Evolutionary conservation across 257 asterid genomes (phyloP).

Genomic region (Penstemon barbatus): DNA sequence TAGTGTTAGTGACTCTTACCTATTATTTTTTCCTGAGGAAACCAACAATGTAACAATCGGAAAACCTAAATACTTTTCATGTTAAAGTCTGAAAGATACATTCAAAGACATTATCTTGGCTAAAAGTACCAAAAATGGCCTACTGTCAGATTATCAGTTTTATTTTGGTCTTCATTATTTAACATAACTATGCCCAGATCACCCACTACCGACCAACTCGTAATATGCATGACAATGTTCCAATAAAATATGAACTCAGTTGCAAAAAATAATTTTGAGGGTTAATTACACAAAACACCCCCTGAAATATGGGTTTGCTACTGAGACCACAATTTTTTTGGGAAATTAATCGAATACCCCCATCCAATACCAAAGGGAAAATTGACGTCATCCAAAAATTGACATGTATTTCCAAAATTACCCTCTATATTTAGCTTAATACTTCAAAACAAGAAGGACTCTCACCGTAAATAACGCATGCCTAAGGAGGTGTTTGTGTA

Average conservation of each 20-base stretch:
- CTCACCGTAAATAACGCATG: too few species aligned
- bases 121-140: constrained; percentile 11
- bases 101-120: constrained; percentile 15
- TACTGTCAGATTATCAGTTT: constrained; percentile 16
- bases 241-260: neutral
- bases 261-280: constrained; percentile 5
- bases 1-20: neutral
- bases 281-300: too few species aligned
- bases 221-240: constrained; percentile 11
- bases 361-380: too few species aligned
- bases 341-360: too few species aligned
- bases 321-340: too few species aligned
- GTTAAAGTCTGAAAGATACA: neutral
- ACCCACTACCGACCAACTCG: constrained; percentile 20
- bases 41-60: neutral
- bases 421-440: too few species aligned
- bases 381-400: too few species aligned
- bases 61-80: neutral
- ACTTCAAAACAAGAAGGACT: too few species aligned
- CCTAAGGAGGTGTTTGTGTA: too few species aligned
- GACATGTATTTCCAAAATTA: too few species aligned
- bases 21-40: neutral
- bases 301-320: too few species aligned
- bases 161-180: constrained; percentile 15
- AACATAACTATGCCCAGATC: constrained; percentile 13